Evolutionary conservation across 202 grass and related monocot genomes (phyloP), one percentile per base, ranked within the genome.

Genomic region (Dendrocalamus latiflorus): DNA sequence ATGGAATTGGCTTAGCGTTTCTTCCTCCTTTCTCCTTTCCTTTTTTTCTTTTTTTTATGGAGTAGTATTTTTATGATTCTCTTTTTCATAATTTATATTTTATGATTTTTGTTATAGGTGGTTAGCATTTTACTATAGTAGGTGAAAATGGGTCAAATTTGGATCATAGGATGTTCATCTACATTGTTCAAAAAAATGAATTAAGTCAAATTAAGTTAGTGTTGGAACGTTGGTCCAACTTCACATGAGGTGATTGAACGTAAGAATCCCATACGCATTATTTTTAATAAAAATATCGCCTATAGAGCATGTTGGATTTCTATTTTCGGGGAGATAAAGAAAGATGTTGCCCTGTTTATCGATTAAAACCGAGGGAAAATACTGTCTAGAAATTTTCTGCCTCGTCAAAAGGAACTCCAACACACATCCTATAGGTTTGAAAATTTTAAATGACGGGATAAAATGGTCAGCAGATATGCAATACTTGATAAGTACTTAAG

Each of bases 1-100:
- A 42, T 13, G 74, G 83, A 81, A 74, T 63, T 74, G 22, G 86
- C 77, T 57, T 91, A 85, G 76, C n/a, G 26, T 50, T 80, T 83
- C 70, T 38, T 60, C 34, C 9, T 20, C 50, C 43, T 13, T 44
- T 44, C 1, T 62, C 67, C 24, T 75, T 53, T 34, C 25, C 10
- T 34, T 56, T 36, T 36, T 68, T 57, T 22, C 47, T 37, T 49
- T 39, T 41, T 44, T n/a, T 65, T 28, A 4, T 76, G 22, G 39
- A 42, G 39, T 10, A 42, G 20, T n/a, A 72, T 72, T 70, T 57
- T 34, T 22, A 1, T 38, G 6, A 62, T 11, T 38, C 8, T 65
- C 5, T 25, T 25, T 51, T n/a, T n/a, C 25, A 28, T 24, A 43
- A 8, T n/a, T 11, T 47, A 20, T 22, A 55, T 36, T 59, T 68